phyloP scores from a whole-genome alignment of 345 rosid species.

The Populus ilicifolia region DNA sequence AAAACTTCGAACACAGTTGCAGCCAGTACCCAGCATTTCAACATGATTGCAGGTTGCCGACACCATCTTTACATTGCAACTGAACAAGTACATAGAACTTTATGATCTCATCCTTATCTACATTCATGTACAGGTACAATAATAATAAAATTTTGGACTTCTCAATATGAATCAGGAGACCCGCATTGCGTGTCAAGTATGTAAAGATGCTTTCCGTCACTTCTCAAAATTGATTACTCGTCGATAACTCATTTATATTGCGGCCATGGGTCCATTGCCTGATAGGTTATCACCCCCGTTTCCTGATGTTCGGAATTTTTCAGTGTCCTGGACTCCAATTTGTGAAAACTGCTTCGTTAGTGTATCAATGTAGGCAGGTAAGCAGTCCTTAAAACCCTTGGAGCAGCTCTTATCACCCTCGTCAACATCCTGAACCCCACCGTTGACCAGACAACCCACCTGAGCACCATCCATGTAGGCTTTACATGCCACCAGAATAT shows the following conservation, averaged over 20 bases:
- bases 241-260: not conserved
- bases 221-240: conserved; percentile 20
- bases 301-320: conserved; percentile 25
- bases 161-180: conserved; percentile 8
- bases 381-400: conserved; percentile 31
- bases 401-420: conserved; percentile 46
- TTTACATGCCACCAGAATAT: conserved; percentile 65
- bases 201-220: not conserved
- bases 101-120: conserved; percentile 9
- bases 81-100: not conserved
- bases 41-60: not conserved
- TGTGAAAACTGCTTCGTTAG: conserved; percentile 45
- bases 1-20: too few species aligned
- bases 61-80: not conserved
- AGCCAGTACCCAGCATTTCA: not conserved
- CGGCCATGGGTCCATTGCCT: conserved; percentile 6
- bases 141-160: conserved; percentile 10
- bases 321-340: conserved; percentile 46
- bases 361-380: conserved; percentile 34
- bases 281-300: not conserved
- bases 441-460: conserved; percentile 56
- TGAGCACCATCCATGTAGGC: conserved; percentile 69
- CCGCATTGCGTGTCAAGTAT: conserved; percentile 3
- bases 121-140: conserved; percentile 14
- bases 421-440: conserved; percentile 49